Conservation (phyloP, 805 yeast species). For the Cyberlindnera euphorbiiphila region DNA sequence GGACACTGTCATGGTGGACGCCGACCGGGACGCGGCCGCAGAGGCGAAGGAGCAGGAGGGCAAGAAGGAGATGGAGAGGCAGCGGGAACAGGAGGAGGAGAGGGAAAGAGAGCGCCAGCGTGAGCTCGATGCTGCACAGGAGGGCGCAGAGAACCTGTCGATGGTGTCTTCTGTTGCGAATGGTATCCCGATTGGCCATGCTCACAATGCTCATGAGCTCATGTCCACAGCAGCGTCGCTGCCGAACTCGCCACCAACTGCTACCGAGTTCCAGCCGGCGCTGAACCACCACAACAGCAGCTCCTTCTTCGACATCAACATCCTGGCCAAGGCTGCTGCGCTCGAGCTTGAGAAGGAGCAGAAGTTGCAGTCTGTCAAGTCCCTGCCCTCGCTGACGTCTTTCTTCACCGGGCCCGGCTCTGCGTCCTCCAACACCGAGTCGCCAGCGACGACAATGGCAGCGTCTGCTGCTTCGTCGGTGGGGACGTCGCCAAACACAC, state of each 20-base stretch:
- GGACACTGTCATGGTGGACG: no score
- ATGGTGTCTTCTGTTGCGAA: slow-evolving; percentile 11
- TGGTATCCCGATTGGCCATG: slow-evolving; percentile 7
- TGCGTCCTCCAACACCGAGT: not conserved
- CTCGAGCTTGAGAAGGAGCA: slow-evolving; percentile 29
- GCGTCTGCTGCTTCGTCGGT: slow-evolving; percentile 2
- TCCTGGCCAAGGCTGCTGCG: slow-evolving; percentile 30
- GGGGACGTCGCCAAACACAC: slow-evolving; percentile 14
- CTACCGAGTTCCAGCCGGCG: slow-evolving; percentile 13
- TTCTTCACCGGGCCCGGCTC: slow-evolving; percentile 18
- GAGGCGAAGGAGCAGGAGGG: no score
- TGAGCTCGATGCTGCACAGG: not conserved
- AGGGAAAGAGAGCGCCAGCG: slow-evolving; percentile 5
- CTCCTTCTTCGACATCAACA: slow-evolving; percentile 28
- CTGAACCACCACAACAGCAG: slow-evolving; percentile 6
- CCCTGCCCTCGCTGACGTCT: slow-evolving; percentile 27
- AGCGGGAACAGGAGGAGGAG: slow-evolving; percentile 5
- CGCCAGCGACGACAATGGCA: not conserved
- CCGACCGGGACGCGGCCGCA: no score
- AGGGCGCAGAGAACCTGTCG: slow-evolving; percentile 7
- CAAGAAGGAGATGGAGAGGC: no score
- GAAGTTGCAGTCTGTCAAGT: slow-evolving; percentile 26
- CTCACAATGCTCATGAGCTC: slow-evolving; percentile 14
- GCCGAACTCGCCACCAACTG: slow-evolving; percentile 25
- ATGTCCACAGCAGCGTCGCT: slow-evolving; percentile 15